Base-by-base conservation (phyloP, 2,329 filamentous ascomycete species). In the Ophiostoma piceae region DNA sequence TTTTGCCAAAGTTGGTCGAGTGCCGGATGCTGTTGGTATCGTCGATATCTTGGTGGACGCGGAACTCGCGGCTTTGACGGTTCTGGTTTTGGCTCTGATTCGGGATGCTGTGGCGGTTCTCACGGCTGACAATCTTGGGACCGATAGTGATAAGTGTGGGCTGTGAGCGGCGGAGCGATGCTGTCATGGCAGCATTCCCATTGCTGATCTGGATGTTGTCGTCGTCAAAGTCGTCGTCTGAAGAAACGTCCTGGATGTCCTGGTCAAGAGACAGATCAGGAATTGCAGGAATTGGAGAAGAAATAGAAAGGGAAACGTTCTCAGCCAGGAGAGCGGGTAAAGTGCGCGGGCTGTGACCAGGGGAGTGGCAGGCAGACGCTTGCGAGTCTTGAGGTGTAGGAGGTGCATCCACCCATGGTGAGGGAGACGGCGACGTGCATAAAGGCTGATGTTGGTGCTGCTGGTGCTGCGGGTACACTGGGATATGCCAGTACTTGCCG, bases 91-190 rank as follows among this genome's bases (percentile, higher is more conserved):
- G 26, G 26, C 26, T 29, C 26, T 29, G 26, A 29, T 29, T 29
- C 26, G 26, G 26, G 26, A 29, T 29, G 26, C 39, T 41, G 11
- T 41, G 16, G 64, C 37, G 35, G 19, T 66, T 66, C 35, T 47
- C 65, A 26, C 37, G 64, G 7, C 35, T 35, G 32, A 39, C n/a
- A 4, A 65, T 47, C 66, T 67, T 67, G 41, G 66, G 66, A 54
- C 66, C 41, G 43, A 67, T 67, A 35, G 66, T 67, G 29, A 67
- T 67, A 14, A 67, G 66, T 22, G 43, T 67, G 43, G 66, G 66
- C 66, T 67, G 66, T 9, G 66, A 67, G 22, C 66, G 66, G 8
- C 41, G 29, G 3, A 67, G 29, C 14, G 66, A 67, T 26, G 66
- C 66, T 16, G 66, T 67, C 43, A 43, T 51, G 29, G 29, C 66